Base-by-base conservation (phyloP, 129 eudicot species). In the Flaveria robusta region DNA sequence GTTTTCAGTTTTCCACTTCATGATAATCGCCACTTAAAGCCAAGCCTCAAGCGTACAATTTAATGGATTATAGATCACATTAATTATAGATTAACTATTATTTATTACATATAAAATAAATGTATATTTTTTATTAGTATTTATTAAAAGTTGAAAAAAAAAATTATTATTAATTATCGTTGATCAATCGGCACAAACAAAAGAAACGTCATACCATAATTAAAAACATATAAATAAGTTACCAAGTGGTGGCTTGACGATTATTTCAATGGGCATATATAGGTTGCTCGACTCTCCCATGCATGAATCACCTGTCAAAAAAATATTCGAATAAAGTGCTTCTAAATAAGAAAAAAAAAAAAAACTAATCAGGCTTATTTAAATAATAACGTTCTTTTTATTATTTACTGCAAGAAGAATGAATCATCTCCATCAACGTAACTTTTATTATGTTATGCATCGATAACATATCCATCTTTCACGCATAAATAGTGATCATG, bases 241-340 rank as follows among this genome's bases (percentile, higher is more conserved):
- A 64, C 29, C 34, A 70, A 70, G 46, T 70, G 77, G 71, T 78
- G 77, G 64, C 82, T 68, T 59, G 14, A 70, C 54, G 54, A 78
- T 70, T 59, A 60, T 64, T 71, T 78, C 77, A 70, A 70, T 70
- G 77, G 76, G 8, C 70, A 59, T 78, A 43, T 43, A 39, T 43
- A 60, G 63, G 3, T 15, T 34, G 49, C 47, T 16, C 37, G 64
- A 64, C 37, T 29, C 22, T 66, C 23, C 11, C 70, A 26, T 29
- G 56, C 56, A 68, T 68, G 34, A 26, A 56, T 77, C 70, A 69
- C 20, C 47, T 43, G 47, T 29, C 22, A 41, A 41, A 51, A 31
- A 19, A 19, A 22, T 9, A 37, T 14, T 60, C 14, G n/a, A 9
- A 3, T 68, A 11, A 18, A 51, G 45, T 9, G 26, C 68, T 43